These are phyloP conservation scores for Didymella keratinophila DNA, from an alignment of 2,329 filamentous ascomycete species.

Conservation along the genomic window DNA sequence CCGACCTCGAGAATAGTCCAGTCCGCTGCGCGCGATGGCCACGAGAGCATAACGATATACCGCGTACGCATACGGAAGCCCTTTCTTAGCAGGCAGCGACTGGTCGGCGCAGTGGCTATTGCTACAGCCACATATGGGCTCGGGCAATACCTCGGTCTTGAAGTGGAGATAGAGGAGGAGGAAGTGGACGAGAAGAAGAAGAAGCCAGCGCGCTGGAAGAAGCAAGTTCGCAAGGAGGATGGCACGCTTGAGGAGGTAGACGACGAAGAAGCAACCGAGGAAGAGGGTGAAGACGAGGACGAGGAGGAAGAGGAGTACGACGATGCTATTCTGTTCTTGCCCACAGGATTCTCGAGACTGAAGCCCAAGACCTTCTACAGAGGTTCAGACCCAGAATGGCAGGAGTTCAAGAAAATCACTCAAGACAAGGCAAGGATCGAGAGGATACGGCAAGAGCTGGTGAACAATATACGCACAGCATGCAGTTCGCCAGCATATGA, in stretches of 20 bases:
- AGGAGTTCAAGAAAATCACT: constrained; percentile 57
- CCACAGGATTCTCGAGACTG: constrained; percentile 55
- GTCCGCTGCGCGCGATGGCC: constrained; percentile 42
- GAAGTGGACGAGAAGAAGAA: constrained; percentile 17
- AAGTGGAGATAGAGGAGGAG: constrained; percentile 34
- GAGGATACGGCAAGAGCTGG: constrained; percentile 52
- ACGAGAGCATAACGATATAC: constrained; percentile 45
- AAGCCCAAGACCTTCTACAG: constrained; percentile 55
- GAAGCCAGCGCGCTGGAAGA: constrained; percentile 16
- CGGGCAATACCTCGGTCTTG: constrained; percentile 34
- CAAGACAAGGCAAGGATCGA: constrained; percentile 52
- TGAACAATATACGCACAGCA: constrained; percentile 44
- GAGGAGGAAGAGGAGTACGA: constrained; percentile 32
- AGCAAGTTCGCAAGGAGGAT: constrained; percentile 14
- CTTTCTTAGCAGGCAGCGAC: constrained; percentile 36
- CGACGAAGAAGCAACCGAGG: constrained; percentile 32
- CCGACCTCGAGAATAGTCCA: constrained; percentile 35
- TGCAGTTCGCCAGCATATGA: constrained; percentile 3
- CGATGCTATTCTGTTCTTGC: constrained; percentile 56
- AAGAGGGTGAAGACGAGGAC: constrained; percentile 41
- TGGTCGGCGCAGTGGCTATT: constrained; percentile 35
- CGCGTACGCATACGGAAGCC: constrained; percentile 53
- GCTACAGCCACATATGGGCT: constrained; percentile 31
- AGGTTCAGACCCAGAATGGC: constrained; percentile 63
- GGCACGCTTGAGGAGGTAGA: constrained; percentile 29